phyloP scores from a whole-genome alignment of 1,284 basidiomycete species.

The Cutaneotrichosporon spelunceum region DNA sequence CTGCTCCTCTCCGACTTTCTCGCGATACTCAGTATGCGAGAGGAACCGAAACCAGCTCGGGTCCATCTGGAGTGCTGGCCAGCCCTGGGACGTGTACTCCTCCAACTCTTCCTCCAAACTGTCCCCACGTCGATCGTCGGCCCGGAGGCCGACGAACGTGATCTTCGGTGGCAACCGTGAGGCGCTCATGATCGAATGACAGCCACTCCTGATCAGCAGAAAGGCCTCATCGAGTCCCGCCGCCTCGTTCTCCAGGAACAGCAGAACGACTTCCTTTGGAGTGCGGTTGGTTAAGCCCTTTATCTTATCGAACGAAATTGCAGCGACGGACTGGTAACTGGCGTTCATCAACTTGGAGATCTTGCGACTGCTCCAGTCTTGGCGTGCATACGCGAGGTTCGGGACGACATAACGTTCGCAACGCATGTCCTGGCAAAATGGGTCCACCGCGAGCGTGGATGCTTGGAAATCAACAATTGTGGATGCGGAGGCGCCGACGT shows the following conservation, averaged over 20 bases:
- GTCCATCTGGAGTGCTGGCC: not conserved
- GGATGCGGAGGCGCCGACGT: not conserved
- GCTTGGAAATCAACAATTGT: not conserved
- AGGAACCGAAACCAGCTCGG: not conserved
- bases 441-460: not conserved
- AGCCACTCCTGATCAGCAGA: not conserved
- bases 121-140: not conserved
- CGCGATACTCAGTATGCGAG: not conserved
- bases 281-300: not conserved
- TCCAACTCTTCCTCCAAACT: not conserved
- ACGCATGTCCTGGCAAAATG: not conserved
- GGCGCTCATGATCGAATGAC: too few relatives aligned
- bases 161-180: not conserved
- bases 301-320: not conserved
- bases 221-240: not conserved
- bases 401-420: not conserved
- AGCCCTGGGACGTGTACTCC: not conserved
- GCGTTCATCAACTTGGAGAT: not conserved
- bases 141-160: not conserved
- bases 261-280: not conserved
- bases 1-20: not conserved
- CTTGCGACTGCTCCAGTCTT: not conserved
- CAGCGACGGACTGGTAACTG: not conserved
- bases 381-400: not conserved
- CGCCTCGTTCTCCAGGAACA: not conserved